phyloP scores from a whole-genome alignment of 2,329 filamentous ascomycete genomes.

The Colletotrichum sublineola region DNA sequence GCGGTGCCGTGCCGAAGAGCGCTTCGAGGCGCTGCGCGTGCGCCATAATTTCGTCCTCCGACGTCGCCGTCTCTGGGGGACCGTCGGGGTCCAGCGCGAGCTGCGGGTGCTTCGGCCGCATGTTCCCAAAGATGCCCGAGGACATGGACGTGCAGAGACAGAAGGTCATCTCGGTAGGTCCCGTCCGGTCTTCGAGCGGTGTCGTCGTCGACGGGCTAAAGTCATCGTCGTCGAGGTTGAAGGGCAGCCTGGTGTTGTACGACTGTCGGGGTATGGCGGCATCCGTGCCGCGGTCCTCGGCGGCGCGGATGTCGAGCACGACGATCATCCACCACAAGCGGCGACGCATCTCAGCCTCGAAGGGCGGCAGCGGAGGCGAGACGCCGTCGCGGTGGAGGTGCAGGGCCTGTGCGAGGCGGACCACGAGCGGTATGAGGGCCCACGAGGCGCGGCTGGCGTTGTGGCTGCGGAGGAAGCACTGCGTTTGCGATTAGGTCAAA shows the following conservation, averaged over 20 bases:
- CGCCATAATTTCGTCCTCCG: conserved; percentile 57
- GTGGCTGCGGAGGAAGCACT: conserved; percentile 55
- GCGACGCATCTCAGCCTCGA: conserved; percentile 70
- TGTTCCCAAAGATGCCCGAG: conserved; percentile 55
- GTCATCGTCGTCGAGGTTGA: conserved; percentile 67
- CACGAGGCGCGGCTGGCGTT: conserved; percentile 56
- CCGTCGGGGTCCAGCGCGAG: conserved; percentile 36
- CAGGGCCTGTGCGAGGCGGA: conserved; percentile 59
- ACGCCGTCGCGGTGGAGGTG: conserved; percentile 59
- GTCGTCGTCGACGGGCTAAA: conserved; percentile 56
- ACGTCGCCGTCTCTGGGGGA: conserved; percentile 41
- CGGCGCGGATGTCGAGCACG: conserved; percentile 68
- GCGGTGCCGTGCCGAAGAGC: conserved; percentile 55
- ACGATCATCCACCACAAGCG: conserved; percentile 74
- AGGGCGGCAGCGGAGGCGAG: conserved; percentile 56
- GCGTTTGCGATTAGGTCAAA: not conserved
- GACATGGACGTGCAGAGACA: conserved; percentile 56
- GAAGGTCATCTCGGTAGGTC: conserved; percentile 58
- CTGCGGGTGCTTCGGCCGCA: conserved; percentile 53
- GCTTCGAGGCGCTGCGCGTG: conserved; percentile 56
- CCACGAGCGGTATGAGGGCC: conserved; percentile 56
- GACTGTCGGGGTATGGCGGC: conserved; percentile 57
- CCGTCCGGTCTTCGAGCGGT: conserved; percentile 52
- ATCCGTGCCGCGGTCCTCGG: conserved; percentile 66
- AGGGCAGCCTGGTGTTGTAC: conserved; percentile 62